Evolutionary conservation across 768 basidiomycete species (phyloP), one percentile per base, ranked within the genome.

Genomic region (Phaeotremella fagi): DNA sequence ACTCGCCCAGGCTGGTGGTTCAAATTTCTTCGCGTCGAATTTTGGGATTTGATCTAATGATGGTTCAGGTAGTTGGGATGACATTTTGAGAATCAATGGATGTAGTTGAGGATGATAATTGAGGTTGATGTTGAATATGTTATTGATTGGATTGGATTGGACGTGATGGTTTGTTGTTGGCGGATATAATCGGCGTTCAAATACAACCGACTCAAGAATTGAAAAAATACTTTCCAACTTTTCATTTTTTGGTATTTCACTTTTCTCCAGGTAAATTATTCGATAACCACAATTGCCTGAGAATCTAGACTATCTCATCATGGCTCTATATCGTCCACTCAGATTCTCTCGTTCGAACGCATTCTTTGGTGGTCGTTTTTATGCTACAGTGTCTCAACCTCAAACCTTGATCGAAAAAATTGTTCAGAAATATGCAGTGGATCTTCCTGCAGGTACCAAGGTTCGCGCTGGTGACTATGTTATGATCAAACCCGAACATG

Each of bases 381-480:
- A 68, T 45, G 69, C 69, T 14, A 68, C 64, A 2, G 60, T 66
- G 0, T 65, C 66, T 15, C 58, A 54, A 23, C 70, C 70, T 11
- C 95, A 98, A 75, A 95, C 91, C 0, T 78, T 88, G 65, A 88
- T 98, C 68, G 94, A 99, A 76, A 98, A 99, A 78, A 86, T 99
- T 58, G 92, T 99, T 0, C 92, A 98, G 75, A 88, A 85, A 72
- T 94, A 97, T 78, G 85, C 95, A 0, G 88, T 98, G n/a, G 90
- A 85, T 45, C 79, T 91, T 1, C 84, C 89, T 2, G 75, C 80
- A 48, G 86, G 85, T 38, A 88, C 86, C 72, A 77, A 79, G 15
- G 88, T 98, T 61, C 84, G 83, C 64, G 88, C 91, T 31, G 95
- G 94, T 14, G 95, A 99, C 84, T 98, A 98, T 83, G 91, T 98